Conservation (phyloP, 345 rosid species). For the Lumnitzera racemosa region DNA sequence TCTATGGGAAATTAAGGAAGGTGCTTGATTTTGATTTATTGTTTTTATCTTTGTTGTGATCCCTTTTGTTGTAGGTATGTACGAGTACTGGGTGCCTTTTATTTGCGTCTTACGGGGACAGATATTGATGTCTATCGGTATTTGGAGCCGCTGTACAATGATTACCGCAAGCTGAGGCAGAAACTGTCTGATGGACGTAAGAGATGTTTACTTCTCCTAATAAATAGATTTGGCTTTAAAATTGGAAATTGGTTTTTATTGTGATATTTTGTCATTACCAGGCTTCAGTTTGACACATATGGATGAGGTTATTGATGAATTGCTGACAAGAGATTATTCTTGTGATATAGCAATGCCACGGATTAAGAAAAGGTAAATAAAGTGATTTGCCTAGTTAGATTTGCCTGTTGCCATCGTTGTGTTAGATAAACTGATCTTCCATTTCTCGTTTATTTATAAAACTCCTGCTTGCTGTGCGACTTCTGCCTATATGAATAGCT, state of each 20-base stretch:
- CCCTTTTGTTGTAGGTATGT: conserved; percentile 45
- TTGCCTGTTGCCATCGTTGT: background rate
- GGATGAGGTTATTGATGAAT: conserved; percentile 86
- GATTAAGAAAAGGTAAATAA: conserved; percentile 62
- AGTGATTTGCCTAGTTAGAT: background rate
- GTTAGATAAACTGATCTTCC: no score
- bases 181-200: conserved; percentile 65
- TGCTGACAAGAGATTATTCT: conserved; percentile 72
- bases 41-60: background rate
- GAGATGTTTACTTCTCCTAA: conserved; percentile 7
- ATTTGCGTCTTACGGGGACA: conserved; percentile 74
- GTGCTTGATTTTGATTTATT: background rate
- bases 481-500: no score
- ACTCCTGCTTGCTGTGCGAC: no score
- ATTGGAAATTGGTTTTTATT: background rate
- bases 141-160: conserved; percentile 79
- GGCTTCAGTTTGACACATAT: conserved; percentile 64
- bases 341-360: conserved; percentile 89
- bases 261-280: conserved; percentile 15
- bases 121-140: conserved; percentile 75
- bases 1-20: no score
- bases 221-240: no score
- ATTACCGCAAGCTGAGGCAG: conserved; percentile 70
- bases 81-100: conserved; percentile 84
- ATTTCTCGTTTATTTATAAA: no score